Conservation (phyloP, 1,284 basidiomycete species). For the Puccinia hordei region DNA sequence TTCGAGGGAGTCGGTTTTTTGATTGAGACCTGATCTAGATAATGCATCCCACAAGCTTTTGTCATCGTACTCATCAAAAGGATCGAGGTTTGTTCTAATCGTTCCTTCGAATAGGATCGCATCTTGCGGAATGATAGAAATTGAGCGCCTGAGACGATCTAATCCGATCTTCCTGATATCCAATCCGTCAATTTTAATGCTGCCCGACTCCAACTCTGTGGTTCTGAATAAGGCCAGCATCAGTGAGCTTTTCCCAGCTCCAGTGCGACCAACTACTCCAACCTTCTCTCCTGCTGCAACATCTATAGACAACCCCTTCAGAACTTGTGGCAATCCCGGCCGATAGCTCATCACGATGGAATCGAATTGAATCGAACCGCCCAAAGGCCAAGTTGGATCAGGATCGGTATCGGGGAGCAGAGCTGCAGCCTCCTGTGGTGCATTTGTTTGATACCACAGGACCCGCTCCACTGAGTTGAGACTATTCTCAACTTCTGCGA, state of each 20-base stretch:
- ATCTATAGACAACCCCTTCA: conserved; percentile 66
- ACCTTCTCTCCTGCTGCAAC: conserved; percentile 56
- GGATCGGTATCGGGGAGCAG: conserved; percentile 66
- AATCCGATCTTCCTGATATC: conserved; percentile 15
- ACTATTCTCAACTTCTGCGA: conserved; percentile 76
- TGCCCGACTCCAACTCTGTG: conserved; percentile 47
- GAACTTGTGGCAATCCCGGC: conserved; percentile 61
- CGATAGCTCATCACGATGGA: conserved; percentile 32
- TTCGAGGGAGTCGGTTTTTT: conserved; percentile 8
- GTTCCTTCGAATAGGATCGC: conserved; percentile 69
- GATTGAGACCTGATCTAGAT: conserved; percentile 55
- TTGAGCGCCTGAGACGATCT: conserved; percentile 59
- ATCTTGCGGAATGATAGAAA: conserved; percentile 81
- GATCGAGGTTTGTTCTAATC: conserved; percentile 71
- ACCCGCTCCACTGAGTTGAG: conserved; percentile 79
- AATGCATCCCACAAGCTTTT: conserved; percentile 57
- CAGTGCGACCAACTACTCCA: conserved; percentile 56
- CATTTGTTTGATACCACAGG: conserved; percentile 11
- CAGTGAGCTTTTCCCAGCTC: conserved; percentile 19
- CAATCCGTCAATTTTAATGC: conserved; percentile 47
- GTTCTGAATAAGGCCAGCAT: conserved; percentile 4
- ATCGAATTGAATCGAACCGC: conserved; percentile 53
- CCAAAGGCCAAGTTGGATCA: conserved; percentile 54
- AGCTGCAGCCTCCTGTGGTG: conserved; percentile 49
- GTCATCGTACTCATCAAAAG: conserved; percentile 68